Evolutionary conservation across 805 yeast genomes (phyloP).

Genomic region (Cyberlindnera euphorbiiphila): DNA sequence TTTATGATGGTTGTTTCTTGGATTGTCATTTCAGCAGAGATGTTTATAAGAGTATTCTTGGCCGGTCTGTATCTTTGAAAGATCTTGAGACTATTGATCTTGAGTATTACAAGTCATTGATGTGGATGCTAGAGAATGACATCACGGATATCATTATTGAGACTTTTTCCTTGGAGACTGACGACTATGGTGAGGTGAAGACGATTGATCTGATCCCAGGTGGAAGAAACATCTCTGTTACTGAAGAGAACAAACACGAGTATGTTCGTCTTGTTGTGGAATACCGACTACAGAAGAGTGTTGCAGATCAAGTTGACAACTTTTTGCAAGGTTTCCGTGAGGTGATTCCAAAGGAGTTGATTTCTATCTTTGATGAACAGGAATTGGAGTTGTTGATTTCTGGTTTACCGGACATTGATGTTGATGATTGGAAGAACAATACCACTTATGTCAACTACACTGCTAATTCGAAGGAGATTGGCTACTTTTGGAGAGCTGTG

Average conservation of each 20-base stretch:
- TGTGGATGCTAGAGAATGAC: slow-evolving; percentile 96
- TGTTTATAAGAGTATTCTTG: slow-evolving; percentile 82
- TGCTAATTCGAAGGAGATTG: slow-evolving; percentile 78
- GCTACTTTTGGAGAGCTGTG: slow-evolving; percentile 98
- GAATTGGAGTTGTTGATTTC: slow-evolving; percentile 89
- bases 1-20: slow-evolving; percentile 76
- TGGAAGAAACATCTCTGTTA: slow-evolving; percentile 82
- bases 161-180: slow-evolving; percentile 89
- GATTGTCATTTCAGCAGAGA: slow-evolving; percentile 96
- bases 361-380: slow-evolving; percentile 89
- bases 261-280: slow-evolving; percentile 85
- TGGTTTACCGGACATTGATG: slow-evolving; percentile 95
- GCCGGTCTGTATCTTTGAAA: slow-evolving; percentile 74
- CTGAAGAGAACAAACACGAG: slow-evolving; percentile 86
- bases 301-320: slow-evolving; percentile 81
- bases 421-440: slow-evolving; percentile 92
- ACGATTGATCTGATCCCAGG: slow-evolving; percentile 75
- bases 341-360: slow-evolving; percentile 76
- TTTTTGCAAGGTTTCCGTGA: slow-evolving; percentile 87
- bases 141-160: slow-evolving; percentile 94
- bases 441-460: slow-evolving; percentile 79
- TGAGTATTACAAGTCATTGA: slow-evolving; percentile 85
- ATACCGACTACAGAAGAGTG: slow-evolving; percentile 77
- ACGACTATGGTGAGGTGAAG: slow-evolving; percentile 89
- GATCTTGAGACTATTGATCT: slow-evolving; percentile 94